Conservation (phyloP, 2,329 filamentous ascomycete species). For the Scortechinia acanthostroma region DNA sequence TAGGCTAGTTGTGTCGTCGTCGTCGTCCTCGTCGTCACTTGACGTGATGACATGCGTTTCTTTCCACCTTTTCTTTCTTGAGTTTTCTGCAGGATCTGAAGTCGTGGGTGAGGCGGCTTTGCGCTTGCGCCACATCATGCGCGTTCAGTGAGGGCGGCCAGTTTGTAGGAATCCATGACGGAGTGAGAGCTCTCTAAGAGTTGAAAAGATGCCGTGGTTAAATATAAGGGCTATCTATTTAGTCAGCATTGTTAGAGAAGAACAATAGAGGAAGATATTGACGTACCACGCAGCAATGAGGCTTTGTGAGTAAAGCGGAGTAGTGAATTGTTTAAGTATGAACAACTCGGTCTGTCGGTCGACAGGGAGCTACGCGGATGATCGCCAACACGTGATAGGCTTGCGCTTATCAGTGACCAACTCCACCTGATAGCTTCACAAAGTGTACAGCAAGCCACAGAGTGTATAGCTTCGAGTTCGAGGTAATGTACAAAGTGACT, state of each 20-base stretch:
- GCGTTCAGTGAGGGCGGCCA: conserved; percentile 9
- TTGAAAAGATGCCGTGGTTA: too few species aligned
- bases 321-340: not conserved
- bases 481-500: too few species aligned
- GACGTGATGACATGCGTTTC: not conserved
- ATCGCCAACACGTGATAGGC: conserved; percentile 19
- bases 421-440: too few species aligned
- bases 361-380: conserved; percentile 13
- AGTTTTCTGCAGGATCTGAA: conserved; percentile 7
- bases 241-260: too few species aligned
- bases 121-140: conserved; percentile 15
- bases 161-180: conserved; percentile 10
- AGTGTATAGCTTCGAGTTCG: too few species aligned
- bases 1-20: not conserved
- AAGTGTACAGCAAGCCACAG: too few species aligned
- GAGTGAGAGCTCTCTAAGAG: too few species aligned
- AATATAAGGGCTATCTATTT: too few species aligned
- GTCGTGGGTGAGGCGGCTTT: conserved; percentile 9
- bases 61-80: conserved; percentile 2
- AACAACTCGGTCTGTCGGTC: conserved; percentile 6
- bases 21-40: not conserved
- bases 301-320: too few species aligned
- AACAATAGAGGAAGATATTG: too few species aligned
- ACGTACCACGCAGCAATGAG: too few species aligned
- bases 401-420: too few species aligned